phyloP scores from a whole-genome alignment of 2,329 filamentous ascomycete genomes.

The Fonsecaea nubica region DNA sequence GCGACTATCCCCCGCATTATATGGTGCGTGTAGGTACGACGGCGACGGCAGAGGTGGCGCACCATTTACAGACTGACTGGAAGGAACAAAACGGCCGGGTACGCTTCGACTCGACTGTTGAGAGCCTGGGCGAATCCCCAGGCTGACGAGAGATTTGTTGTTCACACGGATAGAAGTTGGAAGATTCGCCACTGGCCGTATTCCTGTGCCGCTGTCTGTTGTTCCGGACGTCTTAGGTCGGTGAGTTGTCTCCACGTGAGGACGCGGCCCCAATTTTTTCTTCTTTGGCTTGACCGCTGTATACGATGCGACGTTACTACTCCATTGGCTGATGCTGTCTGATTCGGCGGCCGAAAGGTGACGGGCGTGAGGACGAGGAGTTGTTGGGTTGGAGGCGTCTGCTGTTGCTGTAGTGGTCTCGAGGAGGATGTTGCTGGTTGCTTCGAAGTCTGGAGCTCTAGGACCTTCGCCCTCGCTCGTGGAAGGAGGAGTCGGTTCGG shows the following conservation, averaged over 20 bases:
- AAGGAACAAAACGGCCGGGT: conserved; percentile 41
- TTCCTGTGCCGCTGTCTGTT: conserved; percentile 48
- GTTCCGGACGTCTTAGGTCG: conserved; percentile 66
- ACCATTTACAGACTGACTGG: conserved; percentile 26
- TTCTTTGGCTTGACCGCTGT: conserved; percentile 60
- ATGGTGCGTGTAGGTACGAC: conserved; percentile 26
- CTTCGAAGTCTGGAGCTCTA: conserved; percentile 29
- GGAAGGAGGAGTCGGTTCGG: conserved; percentile 33
- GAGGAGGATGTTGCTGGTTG: conserved; percentile 31
- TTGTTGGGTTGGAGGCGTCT: conserved; percentile 18
- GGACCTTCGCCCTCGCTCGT: conserved; percentile 31
- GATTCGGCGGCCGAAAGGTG: conserved; percentile 55
- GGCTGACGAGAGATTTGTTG: conserved; percentile 48
- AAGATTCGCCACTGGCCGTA: conserved; percentile 77
- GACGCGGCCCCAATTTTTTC: conserved; percentile 86
- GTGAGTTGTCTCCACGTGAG: conserved; percentile 69
- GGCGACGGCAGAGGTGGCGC: conserved; percentile 37
- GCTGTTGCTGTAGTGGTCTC: conserved; percentile 23
- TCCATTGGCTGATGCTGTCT: conserved; percentile 48
- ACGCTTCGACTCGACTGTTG: conserved; percentile 55
- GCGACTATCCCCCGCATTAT: conserved; percentile 32
- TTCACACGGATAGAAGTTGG: conserved; percentile 78
- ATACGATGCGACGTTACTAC: conserved; percentile 52
- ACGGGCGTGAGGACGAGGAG: conserved; percentile 39
- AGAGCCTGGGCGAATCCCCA: conserved; percentile 52